A percentile compares a stretch with the other conserved stretches of the same genome.
Conservation (phyloP, 1,139 yeast species). For the Debaryomyces psychrophilus region DNA sequence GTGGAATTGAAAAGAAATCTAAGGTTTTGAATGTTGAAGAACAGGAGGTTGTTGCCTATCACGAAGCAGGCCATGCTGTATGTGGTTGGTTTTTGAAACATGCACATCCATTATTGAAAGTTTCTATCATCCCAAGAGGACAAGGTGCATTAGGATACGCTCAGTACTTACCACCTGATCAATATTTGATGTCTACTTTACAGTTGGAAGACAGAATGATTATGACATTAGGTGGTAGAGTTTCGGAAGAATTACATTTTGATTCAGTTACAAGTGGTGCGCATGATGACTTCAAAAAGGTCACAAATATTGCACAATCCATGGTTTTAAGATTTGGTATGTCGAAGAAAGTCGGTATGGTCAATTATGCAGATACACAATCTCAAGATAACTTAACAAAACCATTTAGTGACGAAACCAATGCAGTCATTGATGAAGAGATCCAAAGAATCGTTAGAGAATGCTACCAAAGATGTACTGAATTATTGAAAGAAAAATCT, state of each 20-base stretch:
- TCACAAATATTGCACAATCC: conserved; percentile 89
- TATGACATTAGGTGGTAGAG: conserved; percentile 97
- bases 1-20: conserved; percentile 91
- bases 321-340: conserved; percentile 94
- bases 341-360: conserved; percentile 80
- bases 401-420: conserved; percentile 73
- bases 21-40: conserved; percentile 82
- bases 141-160: conserved; percentile 98
- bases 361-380: conserved; percentile 43
- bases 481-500: conserved; percentile 67
- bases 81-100: conserved; percentile 93
- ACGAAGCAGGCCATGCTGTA: conserved; percentile 98
- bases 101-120: conserved; percentile 93
- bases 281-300: conserved; percentile 93
- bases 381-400: conserved; percentile 46
- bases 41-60: conserved; percentile 89
- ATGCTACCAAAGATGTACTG: conserved; percentile 71
- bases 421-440: conserved; percentile 75
- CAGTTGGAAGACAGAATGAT: conserved; percentile 90
- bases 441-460: conserved; percentile 79
- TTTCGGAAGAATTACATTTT: conserved; percentile 90
- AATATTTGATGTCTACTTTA: conserved; percentile 74
- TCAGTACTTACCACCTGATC: conserved; percentile 93
- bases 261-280: conserved; percentile 93
- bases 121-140: conserved; percentile 95